Evolutionary conservation across 371 early-diverging fungal species (phyloP), one percentile per base, ranked within the genome.

Genomic region (Nematocida minor): DNA sequence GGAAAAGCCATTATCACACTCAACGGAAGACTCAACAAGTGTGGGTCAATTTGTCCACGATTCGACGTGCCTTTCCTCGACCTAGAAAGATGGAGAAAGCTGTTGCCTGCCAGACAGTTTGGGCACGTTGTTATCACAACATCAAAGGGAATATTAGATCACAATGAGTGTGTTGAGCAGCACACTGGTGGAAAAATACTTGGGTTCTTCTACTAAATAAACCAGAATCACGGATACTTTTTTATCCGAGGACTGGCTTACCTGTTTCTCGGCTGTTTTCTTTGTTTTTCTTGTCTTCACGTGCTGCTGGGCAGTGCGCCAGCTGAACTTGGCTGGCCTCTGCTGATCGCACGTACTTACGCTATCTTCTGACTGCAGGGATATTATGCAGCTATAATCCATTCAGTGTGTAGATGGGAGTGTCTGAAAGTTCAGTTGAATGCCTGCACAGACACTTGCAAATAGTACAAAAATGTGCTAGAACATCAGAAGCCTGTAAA

Each of bases 101-200:
- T 99, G 80, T 89, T 97, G 82, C 99, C 97, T 77, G 94, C 97
- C 68, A 94, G 97, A 90, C 97, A 96, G 88, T 96, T 99, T 89
- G 97, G 99, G 86, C 93, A 89, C 90, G 87, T 97, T 44, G 89
- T 91, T 82, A 82, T 93, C 84, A 95, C 95, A 87, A 95, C 96
- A 85, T 93, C 94, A 68, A 91, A 94, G 82, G 99, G 99, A 87
- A 94, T 97, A 88, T 94, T 99, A 91, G 97, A 97, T 87, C 98
- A 97, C 88, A 94, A 93, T 85, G 96, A 95, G 88, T 95, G 96
- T 79, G 92, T 96, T 88, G 89, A 91, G 34, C 41, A 71, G 38
- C 82, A 94, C 87, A 89, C 90, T 83, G 99, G 97, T 89, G 99
- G 99, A 82, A 94, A 94, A 89, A 92, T 99, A 85, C 91, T 99